Evolutionary conservation across 2,329 filamentous ascomycete genomes (phyloP).

Genomic region (Curvularia sp.): DNA sequence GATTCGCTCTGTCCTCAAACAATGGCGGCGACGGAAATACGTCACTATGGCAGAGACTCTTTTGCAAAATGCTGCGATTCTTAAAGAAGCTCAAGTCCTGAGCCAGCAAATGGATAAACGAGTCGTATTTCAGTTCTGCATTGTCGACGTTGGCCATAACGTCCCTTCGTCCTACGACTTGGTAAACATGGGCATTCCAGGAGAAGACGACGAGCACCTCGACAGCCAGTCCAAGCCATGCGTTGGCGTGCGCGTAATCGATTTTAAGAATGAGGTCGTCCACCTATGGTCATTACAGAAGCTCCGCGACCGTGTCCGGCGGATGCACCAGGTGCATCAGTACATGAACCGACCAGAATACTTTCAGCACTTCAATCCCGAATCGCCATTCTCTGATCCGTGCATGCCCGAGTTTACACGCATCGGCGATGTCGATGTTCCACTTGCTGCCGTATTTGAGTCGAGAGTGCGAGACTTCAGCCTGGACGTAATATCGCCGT

Average conservation of each 20-base stretch:
- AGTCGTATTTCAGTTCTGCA: constrained; percentile 92
- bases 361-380: constrained; percentile 86
- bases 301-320: constrained; percentile 81
- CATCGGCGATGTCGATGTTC: constrained; percentile 91
- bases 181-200: constrained; percentile 86
- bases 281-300: constrained; percentile 96
- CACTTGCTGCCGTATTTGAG: constrained; percentile 90
- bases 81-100: constrained; percentile 98
- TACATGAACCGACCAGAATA: constrained; percentile 96
- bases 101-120: constrained; percentile 93
- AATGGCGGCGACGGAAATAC: constrained; percentile 85
- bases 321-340: constrained; percentile 97
- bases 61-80: constrained; percentile 80
- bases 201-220: constrained; percentile 83
- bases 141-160: constrained; percentile 86
- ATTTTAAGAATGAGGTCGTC: constrained; percentile 84
- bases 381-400: constrained; percentile 90
- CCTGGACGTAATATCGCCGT: constrained; percentile 88
- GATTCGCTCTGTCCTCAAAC: constrained; percentile 70
- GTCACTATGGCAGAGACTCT: constrained; percentile 94
- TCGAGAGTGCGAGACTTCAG: constrained; percentile 93
- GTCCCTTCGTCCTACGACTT: constrained; percentile 96
- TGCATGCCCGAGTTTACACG: constrained; percentile 93
- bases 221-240: constrained; percentile 87
- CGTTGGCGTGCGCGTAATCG: constrained; percentile 86